phyloP scores from a whole-genome alignment of 129 eudicot genomes.

The Helianthus tuberosus region DNA sequence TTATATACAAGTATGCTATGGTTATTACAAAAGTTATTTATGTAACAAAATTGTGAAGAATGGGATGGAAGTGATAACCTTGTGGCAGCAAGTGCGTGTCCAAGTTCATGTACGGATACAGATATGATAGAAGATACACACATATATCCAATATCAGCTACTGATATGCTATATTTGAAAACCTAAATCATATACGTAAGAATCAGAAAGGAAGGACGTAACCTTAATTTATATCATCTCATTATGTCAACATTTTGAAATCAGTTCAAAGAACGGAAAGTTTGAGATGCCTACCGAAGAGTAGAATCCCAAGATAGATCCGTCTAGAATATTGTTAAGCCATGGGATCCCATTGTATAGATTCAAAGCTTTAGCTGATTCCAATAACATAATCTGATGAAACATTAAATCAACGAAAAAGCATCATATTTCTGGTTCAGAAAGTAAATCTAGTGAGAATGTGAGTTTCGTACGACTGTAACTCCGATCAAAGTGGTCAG shows the following conservation, averaged over 20 bases:
- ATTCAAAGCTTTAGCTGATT: conserved; percentile 45
- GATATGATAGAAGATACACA: conserved; percentile 60
- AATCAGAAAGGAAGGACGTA: background rate
- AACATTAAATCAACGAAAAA: conserved; percentile 9
- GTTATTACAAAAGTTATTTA: background rate
- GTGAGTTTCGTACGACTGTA: conserved; percentile 43
- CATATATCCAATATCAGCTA: conserved; percentile 62
- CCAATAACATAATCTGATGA: conserved; percentile 64
- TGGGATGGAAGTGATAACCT: conserved; percentile 52
- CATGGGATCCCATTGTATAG: conserved; percentile 32
- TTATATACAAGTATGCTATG: background rate
- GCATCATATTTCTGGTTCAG: background rate
- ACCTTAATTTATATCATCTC: background rate
- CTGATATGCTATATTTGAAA: conserved; percentile 45
- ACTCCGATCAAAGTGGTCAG: conserved; percentile 61
- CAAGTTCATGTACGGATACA: conserved; percentile 76
- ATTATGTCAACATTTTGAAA: background rate
- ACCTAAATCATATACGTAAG: conserved; percentile 44
- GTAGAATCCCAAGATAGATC: conserved; percentile 50
- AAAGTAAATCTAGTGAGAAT: background rate
- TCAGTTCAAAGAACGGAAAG: background rate
- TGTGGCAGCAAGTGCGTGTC: conserved; percentile 97
- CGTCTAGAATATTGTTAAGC: conserved; percentile 41
- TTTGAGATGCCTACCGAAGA: conserved; percentile 47
- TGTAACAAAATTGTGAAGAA: too few species aligned